Percentiles rank a stretch among this genome's conserved stretches.
These are phyloP conservation scores for Termitomyces sp. DNA, from an alignment of 768 basidiomycete species.

Conservation along the genomic window DNA sequence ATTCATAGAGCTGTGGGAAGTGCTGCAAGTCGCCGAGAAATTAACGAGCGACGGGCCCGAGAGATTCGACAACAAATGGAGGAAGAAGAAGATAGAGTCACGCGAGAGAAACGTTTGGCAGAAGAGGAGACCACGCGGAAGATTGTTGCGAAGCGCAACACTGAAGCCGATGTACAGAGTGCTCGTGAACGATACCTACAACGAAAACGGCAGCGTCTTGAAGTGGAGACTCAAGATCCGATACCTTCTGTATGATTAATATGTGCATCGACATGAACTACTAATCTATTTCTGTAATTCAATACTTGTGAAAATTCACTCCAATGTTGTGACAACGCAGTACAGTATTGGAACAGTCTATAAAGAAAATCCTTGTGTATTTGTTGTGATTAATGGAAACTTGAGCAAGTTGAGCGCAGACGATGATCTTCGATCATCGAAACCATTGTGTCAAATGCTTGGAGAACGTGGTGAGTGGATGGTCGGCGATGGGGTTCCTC, in stretches of 20 bases:
- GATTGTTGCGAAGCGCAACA: conserved; percentile 70
- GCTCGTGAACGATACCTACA: conserved; percentile 72
- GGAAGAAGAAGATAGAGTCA: conserved; percentile 60
- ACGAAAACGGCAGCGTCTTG: conserved; percentile 75
- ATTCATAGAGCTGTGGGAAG: conserved; percentile 77
- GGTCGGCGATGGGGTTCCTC: conserved; percentile 49
- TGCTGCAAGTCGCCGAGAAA: conserved; percentile 75
- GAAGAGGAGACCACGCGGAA: conserved; percentile 65
- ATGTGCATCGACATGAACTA: background rate
- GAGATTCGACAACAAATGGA: conserved; percentile 79
- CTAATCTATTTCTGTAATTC: background rate
- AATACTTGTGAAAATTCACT: conserved; percentile 1
- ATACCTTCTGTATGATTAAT: conserved; percentile 11
- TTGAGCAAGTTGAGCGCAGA: conserved; percentile 14
- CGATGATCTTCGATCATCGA: conserved; percentile 34
- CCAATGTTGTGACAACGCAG: background rate
- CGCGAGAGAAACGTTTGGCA: conserved; percentile 48
- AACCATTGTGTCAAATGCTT: conserved; percentile 46
- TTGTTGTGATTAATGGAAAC: conserved; percentile 15
- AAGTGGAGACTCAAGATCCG: conserved; percentile 26
- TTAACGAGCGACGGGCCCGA: conserved; percentile 74
- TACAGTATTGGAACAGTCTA: background rate
- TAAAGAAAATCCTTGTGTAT: background rate
- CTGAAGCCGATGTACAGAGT: conserved; percentile 64
- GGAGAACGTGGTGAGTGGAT: conserved; percentile 39